These are phyloP conservation scores for Mycena citricolor DNA, from an alignment of 1,284 basidiomycete species.

Conservation along the genomic window DNA sequence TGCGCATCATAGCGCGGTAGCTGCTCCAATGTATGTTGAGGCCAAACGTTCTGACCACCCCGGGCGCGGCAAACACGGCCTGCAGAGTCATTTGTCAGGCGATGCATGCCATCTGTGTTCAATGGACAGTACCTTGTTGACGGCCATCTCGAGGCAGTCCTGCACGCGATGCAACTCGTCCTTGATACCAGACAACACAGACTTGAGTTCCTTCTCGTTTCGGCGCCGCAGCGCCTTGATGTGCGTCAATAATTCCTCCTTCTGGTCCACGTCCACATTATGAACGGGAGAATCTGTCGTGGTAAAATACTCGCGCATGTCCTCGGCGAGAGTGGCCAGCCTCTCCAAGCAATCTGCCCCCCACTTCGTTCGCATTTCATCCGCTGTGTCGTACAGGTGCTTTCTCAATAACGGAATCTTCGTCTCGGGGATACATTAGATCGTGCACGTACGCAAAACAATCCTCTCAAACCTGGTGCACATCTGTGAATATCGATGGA, in stretches of 20 bases:
- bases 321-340: not conserved
- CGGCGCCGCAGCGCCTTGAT: not conserved
- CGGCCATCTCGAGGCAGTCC: not conserved
- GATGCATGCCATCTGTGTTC: not conserved
- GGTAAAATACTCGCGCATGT: constrained; percentile 9
- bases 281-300: too few relatives aligned
- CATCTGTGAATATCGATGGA: too few relatives aligned
- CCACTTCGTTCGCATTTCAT: not conserved
- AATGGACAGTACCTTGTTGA: not conserved
- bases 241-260: not conserved
- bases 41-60: not conserved
- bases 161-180: not conserved
- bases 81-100: too few relatives aligned
- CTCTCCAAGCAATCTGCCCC: not conserved
- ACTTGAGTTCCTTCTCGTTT: not conserved
- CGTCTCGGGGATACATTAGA: constrained; percentile 4
- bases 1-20: constrained; percentile 2
- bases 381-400: not conserved
- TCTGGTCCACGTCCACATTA: too few relatives aligned
- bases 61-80: not conserved
- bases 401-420: not conserved
- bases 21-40: not conserved
- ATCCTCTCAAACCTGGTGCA: too few relatives aligned
- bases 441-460: too few relatives aligned
- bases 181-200: not conserved